phyloP scores from a whole-genome alignment of 139 green algal genomes.

The Desmodesmus armatus region DNA sequence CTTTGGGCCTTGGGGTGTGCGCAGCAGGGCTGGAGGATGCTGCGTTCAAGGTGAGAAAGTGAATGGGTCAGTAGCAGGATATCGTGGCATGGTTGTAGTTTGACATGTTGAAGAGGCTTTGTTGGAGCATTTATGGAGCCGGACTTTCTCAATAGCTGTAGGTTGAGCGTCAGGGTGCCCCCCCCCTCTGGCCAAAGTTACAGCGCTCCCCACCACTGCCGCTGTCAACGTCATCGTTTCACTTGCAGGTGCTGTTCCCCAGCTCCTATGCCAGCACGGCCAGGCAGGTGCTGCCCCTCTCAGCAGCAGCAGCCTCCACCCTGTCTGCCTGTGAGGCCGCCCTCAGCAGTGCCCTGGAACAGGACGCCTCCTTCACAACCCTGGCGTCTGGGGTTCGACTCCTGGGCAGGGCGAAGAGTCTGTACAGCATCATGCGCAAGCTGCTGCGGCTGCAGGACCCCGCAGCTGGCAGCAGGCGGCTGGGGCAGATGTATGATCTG shows the following conservation, averaged over 20 bases:
- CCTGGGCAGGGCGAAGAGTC: slow-evolving; percentile 83
- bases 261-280: slow-evolving; percentile 76
- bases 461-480: slow-evolving; percentile 67
- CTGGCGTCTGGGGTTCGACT: slow-evolving; percentile 68
- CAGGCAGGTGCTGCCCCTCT: slow-evolving; percentile 70
- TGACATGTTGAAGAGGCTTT: no score
- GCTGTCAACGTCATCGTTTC: no score
- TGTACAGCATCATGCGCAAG: slow-evolving; percentile 96
- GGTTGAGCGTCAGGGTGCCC: no score
- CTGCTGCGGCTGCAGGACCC: slow-evolving; percentile 83
- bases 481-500: slow-evolving; percentile 89
- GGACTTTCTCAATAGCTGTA: no score
- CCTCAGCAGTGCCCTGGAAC: slow-evolving; percentile 69
- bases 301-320: slow-evolving; percentile 58
- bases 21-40: slow-evolving; percentile 77
- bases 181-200: no score
- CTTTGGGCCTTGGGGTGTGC: slow-evolving; percentile 73
- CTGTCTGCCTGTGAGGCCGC: slow-evolving; percentile 64
- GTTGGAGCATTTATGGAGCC: no score
- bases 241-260: slow-evolving; percentile 85
- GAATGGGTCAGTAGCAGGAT: no score
- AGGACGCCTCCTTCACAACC: slow-evolving; percentile 61
- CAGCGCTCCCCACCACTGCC: no score
- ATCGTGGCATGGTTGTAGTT: no score
- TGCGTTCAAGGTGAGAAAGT: slow-evolving; percentile 76